A percentile compares a stretch with the other conserved stretches of the same genome.
Evolutionary conservation across 2,329 filamentous ascomycete genomes (phyloP).

Genomic region (Cordyceps militaris): DNA sequence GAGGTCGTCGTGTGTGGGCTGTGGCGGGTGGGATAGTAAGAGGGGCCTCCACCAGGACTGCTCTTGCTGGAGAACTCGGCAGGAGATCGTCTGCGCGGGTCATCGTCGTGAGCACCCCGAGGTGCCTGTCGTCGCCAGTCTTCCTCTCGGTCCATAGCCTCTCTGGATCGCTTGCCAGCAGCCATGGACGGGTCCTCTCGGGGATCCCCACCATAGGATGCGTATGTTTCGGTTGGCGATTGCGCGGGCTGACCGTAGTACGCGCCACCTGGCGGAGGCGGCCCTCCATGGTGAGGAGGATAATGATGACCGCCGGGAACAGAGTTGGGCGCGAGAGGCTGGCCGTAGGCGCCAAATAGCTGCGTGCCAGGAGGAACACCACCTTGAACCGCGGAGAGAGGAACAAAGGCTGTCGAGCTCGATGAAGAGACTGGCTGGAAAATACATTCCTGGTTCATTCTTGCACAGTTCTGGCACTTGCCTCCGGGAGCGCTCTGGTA

Average conservation of each 20-base stretch:
- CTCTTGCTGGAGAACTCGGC: slow-evolving; percentile 41
- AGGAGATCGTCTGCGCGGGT: slow-evolving; percentile 44
- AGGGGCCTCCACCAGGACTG: slow-evolving; percentile 37
- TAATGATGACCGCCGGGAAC: slow-evolving; percentile 17
- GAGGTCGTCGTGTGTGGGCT: slow-evolving; percentile 24
- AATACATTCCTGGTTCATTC: slow-evolving; percentile 55
- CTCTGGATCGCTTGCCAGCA: slow-evolving; percentile 30
- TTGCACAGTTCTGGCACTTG: slow-evolving; percentile 54
- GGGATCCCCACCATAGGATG: slow-evolving; percentile 31
- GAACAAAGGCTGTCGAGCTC: slow-evolving; percentile 51
- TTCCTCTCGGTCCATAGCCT: slow-evolving; percentile 33
- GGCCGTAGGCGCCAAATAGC: slow-evolving; percentile 51
- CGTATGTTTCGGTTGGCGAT: slow-evolving; percentile 38
- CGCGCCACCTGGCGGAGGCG: slow-evolving; percentile 29
- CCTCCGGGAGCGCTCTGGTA: slow-evolving; percentile 52
- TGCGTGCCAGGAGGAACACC: slow-evolving; percentile 50
- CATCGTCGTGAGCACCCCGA: slow-evolving; percentile 37
- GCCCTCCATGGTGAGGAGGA: slow-evolving; percentile 17
- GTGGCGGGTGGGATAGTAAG: slow-evolving; percentile 32
- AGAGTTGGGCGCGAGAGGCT: slow-evolving; percentile 36
- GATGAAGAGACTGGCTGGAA: slow-evolving; percentile 54
- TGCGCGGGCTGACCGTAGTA: slow-evolving; percentile 36
- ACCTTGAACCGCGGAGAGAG: slow-evolving; percentile 51
- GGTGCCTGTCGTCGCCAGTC: slow-evolving; percentile 40
- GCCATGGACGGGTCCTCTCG: slow-evolving; percentile 27